Evolutionary conservation across 1,139 yeast species (phyloP).

Genomic region (Diutina sp.): DNA sequence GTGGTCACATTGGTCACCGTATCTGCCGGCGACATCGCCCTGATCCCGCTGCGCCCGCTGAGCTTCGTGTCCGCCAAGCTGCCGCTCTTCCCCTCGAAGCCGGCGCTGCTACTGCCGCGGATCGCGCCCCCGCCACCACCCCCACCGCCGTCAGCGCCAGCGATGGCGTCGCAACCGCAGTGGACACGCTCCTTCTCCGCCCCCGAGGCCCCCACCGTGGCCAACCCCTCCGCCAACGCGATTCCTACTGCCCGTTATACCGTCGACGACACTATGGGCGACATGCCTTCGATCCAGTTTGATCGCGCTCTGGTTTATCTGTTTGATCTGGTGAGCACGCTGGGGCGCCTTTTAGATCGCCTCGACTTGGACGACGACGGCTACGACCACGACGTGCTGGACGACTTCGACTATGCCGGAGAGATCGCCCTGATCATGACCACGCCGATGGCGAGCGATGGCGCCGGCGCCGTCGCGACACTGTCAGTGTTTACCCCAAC

Average conservation of each 20-base stretch:
- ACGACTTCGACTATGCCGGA: not conserved
- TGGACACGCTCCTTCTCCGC: not conserved
- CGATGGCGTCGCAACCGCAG: not conserved
- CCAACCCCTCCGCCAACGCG: not conserved
- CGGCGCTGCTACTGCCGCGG: not conserved
- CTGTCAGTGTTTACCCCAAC: too few species aligned
- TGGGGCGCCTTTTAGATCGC: conserved; percentile 28
- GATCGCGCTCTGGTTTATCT: conserved; percentile 15
- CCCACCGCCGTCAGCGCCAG: not conserved
- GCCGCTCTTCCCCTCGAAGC: not conserved
- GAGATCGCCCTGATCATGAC: conserved; percentile 1
- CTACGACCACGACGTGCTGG: not conserved
- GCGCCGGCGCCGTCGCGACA: not conserved
- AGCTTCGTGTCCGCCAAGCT: not conserved
- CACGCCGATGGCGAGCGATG: not conserved
- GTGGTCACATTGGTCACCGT: not conserved
- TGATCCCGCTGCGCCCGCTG: not conserved
- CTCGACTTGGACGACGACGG: conserved; percentile 14
- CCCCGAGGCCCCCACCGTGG: not conserved
- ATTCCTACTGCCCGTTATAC: not conserved
- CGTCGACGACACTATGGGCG: not conserved
- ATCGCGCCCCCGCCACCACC: not conserved
- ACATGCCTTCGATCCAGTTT: not conserved
- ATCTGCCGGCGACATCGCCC: not conserved
- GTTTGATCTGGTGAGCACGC: conserved; percentile 33